Conservation (phyloP, 1,284 basidiomycete genomes). For the Apiotrichum montevideense region DNA sequence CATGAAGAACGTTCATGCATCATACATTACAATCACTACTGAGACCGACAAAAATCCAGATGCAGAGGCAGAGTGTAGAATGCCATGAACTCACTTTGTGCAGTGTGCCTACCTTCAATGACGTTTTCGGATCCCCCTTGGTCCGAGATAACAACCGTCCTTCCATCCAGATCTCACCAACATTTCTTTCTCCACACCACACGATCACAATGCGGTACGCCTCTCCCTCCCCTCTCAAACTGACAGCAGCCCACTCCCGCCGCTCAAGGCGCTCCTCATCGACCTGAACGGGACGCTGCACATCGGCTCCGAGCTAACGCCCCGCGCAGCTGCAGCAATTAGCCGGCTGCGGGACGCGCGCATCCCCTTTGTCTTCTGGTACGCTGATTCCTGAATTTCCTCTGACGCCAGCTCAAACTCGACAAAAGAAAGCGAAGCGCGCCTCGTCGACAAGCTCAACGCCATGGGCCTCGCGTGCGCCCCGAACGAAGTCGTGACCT, state of each 20-base stretch:
- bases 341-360: conserved; percentile 49
- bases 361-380: conserved; percentile 61
- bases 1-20: no score
- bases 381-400: conserved; percentile 38
- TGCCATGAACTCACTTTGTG: no score
- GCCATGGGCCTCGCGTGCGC: conserved; percentile 54
- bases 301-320: conserved; percentile 53
- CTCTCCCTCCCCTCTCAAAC: neutral
- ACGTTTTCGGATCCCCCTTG: neutral
- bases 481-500: conserved; percentile 56
- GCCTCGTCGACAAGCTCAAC: conserved; percentile 49
- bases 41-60: no score
- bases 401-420: conserved; percentile 44
- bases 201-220: neutral
- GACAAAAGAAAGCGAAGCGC: conserved; percentile 52
- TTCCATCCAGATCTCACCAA: neutral
- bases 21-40: no score
- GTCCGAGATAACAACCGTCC: neutral
- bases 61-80: no score
- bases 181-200: neutral
- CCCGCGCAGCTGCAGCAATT: conserved; percentile 54
- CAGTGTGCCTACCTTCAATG: no score
- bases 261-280: conserved; percentile 54
- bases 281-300: conserved; percentile 66
- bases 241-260: neutral